These are phyloP conservation scores for Penicillium parvum DNA, from an alignment of 495 filamentous ascomycete species.

Conservation along the genomic window DNA sequence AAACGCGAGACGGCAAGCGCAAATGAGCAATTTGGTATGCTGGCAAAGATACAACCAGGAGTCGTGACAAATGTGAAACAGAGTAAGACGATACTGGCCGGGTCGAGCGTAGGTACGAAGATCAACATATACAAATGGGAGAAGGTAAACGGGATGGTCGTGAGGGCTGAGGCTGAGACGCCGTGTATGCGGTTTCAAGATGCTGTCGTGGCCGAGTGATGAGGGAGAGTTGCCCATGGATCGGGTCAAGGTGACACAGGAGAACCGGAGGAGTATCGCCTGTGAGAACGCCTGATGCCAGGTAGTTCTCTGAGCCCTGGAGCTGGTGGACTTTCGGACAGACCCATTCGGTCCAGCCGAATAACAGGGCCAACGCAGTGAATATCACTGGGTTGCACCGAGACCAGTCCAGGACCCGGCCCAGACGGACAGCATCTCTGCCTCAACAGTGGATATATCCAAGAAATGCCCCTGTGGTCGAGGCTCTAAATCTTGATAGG, in stretches of 20 bases:
- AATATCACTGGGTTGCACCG: not conserved
- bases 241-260: not conserved
- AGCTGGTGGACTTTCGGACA: not conserved
- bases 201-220: slow-evolving; percentile 7
- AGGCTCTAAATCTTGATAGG: slow-evolving; percentile 52
- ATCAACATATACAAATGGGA: slow-evolving; percentile 11
- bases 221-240: not conserved
- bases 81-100: slow-evolving; percentile 1
- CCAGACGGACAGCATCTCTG: too few species aligned
- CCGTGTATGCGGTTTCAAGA: slow-evolving; percentile 19
- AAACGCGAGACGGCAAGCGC: slow-evolving; percentile 7
- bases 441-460: too few species aligned
- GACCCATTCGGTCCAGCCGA: slow-evolving; percentile 21
- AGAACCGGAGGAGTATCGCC: too few species aligned
- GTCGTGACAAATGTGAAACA: slow-evolving; percentile 1
- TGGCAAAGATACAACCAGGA: slow-evolving; percentile 6
- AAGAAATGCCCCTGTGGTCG: too few species aligned
- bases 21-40: slow-evolving; percentile 2
- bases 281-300: not conserved
- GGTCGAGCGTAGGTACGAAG: slow-evolving; percentile 5
- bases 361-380: not conserved
- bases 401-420: not conserved
- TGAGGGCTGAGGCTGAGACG: slow-evolving; percentile 10
- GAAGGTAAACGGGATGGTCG: slow-evolving; percentile 1
- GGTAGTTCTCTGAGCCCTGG: not conserved